Percentiles rank a stretch among this genome's conserved stretches.
Evolutionary conservation across 805 yeast species (phyloP).

Genomic region (Kuraishia capsulata): DNA sequence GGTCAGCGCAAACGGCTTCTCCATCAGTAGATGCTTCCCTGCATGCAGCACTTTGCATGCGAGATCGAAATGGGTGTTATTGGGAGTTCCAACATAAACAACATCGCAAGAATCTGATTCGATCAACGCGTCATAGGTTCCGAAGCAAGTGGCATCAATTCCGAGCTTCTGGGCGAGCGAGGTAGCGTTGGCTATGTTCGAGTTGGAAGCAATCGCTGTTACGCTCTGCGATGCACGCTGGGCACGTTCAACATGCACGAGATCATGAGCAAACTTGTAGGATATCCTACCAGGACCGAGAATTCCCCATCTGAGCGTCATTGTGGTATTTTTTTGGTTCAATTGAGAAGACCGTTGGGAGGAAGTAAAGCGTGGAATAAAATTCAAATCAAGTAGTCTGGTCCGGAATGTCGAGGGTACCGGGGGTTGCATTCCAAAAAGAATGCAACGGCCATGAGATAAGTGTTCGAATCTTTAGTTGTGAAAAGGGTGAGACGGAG

Average conservation of each 20-base stretch:
- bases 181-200: conserved; percentile 18
- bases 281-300: conserved; percentile 42
- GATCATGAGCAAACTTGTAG: conserved; percentile 28
- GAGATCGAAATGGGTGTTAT: conserved; percentile 36
- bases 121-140: conserved; percentile 31
- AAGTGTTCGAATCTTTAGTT: too few relatives aligned
- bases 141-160: conserved; percentile 6
- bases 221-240: conserved; percentile 21
- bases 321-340: not conserved
- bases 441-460: too few relatives aligned
- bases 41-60: conserved; percentile 29
- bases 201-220: conserved; percentile 29
- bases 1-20: conserved; percentile 46
- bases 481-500: too few relatives aligned
- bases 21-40: conserved; percentile 42
- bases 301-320: conserved; percentile 33
- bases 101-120: conserved; percentile 30
- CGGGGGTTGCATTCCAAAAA: too few relatives aligned
- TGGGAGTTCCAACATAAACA: conserved; percentile 47
- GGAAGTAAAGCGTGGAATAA: too few relatives aligned
- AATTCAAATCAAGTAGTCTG: too few relatives aligned
- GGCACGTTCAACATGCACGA: conserved; percentile 8
- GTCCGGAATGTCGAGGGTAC: too few relatives aligned
- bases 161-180: conserved; percentile 7
- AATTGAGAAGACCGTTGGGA: too few relatives aligned